Evolutionary conservation across 1,284 basidiomycete genomes (phyloP), one percentile per base, ranked within the genome.

Genomic region (Naganishia sp.): DNA sequence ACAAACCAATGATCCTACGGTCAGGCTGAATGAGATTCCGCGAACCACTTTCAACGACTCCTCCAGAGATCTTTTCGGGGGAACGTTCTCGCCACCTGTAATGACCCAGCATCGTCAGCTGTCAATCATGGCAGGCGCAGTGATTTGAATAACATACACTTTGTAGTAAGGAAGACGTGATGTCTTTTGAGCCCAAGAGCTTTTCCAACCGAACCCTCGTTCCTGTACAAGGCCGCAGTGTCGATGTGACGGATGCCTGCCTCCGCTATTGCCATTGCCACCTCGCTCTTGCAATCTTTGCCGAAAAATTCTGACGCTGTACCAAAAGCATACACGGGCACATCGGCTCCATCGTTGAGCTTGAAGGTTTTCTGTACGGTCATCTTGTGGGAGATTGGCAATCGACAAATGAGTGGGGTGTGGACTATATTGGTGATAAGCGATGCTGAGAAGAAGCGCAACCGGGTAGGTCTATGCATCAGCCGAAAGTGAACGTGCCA

Each of bases 141-240:
- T n/a, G n/a, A 9, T 43, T 25, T n/a, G 4, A 28, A 43, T 7
- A 18, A 13, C 28, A 11, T n/a, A 75, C 76, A 75, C 69, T 83
- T 85, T 28, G 82, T 83, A 1, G 85, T 83, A 18, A 87, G 71
- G 71, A 78, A 87, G 13, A 87, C 72, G 63, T 85, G 79, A 60
- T 78, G 75, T 58, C 85, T 75, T 15, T 82, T 80, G 32, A 84
- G 74, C 6, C 79, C 80, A 53, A 81, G 83, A 23, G 79, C 79
- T 35, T 81, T 79, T 2, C 85, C 85, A 21, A 86, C 83, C 51
- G 76, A 73, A 61, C 79, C 77, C 70, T 84, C 83, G 71, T 85
- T 85, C 10, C 49, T 69, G 67, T 81, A 80, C 65, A 72, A 63
- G 70, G 77, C 69, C 13, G 77, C 77, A 42, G 76, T 78, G 60